A percentile compares a stretch with the other conserved stretches of the same genome.
These are phyloP conservation scores for Cutaneotrichosporon cyanovorans DNA, from an alignment of 1,284 basidiomycete genomes.

Conservation along the genomic window DNA sequence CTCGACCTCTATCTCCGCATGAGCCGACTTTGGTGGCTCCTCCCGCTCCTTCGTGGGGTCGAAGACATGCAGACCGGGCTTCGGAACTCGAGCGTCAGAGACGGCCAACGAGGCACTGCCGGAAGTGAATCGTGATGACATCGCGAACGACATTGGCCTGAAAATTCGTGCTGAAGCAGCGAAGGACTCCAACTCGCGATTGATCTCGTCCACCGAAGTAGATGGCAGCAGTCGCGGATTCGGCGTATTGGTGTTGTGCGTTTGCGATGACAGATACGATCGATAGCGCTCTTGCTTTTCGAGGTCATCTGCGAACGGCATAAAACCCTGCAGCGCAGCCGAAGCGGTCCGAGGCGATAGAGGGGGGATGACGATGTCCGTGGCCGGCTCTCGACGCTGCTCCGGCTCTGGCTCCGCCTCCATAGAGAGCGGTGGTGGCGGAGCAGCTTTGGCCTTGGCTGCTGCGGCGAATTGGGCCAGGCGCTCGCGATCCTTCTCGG, in stretches of 20 bases:
- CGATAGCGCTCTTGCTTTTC: conserved; percentile 78
- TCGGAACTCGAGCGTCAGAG: conserved; percentile 52
- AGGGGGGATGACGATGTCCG: conserved; percentile 53
- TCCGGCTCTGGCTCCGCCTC: conserved; percentile 17
- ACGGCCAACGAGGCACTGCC: conserved; percentile 53
- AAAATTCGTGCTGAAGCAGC: conserved; percentile 80
- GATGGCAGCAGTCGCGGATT: conserved; percentile 51
- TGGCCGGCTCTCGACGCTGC: conserved; percentile 5
- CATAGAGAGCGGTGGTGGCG: conserved; percentile 21
- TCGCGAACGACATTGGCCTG: conserved; percentile 82
- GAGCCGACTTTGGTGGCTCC: conserved; percentile 28
- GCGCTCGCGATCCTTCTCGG: conserved; percentile 78
- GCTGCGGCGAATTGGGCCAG: conserved; percentile 57
- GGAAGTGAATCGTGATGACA: conserved; percentile 85
- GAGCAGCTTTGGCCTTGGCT: conserved; percentile 14
- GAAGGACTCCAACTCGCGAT: conserved; percentile 78
- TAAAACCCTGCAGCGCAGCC: conserved; percentile 78
- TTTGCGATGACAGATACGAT: conserved; percentile 69
- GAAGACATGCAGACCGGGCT: conserved; percentile 65
- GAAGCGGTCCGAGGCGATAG: conserved; percentile 68
- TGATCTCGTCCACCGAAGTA: conserved; percentile 61
- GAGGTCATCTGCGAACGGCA: conserved; percentile 73
- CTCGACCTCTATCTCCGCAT: conserved; percentile 47
- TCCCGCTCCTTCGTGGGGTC: conserved; percentile 44
- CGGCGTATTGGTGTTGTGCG: conserved; percentile 47